Conservation (phyloP, 2,329 filamentous ascomycete genomes). For the Penicillium sp. region DNA sequence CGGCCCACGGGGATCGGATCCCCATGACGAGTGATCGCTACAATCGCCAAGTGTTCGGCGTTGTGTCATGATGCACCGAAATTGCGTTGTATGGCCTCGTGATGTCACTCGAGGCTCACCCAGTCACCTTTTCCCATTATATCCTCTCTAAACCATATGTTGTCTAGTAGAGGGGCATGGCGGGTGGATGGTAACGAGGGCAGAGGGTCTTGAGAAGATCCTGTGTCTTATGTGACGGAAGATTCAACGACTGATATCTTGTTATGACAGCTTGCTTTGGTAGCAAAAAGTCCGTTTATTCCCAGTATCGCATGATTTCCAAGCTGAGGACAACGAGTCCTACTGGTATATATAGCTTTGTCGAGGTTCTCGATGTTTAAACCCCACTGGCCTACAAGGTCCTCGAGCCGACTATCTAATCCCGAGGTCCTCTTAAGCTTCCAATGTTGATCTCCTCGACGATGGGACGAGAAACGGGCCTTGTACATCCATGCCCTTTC, state of each 20-base stretch:
- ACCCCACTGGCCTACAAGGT: conserved; percentile 1
- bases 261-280: conserved; percentile 31
- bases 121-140: conserved; percentile 14
- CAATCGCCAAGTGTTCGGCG: conserved; percentile 12
- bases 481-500: background rate
- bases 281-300: conserved; percentile 32
- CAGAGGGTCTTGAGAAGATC: conserved; percentile 25
- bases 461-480: background rate
- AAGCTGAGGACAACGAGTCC: background rate
- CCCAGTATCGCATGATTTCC: conserved; percentile 10
- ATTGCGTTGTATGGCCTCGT: conserved; percentile 21
- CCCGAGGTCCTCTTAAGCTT: background rate
- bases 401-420: background rate
- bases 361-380: background rate
- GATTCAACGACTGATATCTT: conserved; percentile 30
- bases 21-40: conserved; percentile 28
- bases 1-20: conserved; percentile 22
- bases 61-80: conserved; percentile 3
- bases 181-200: conserved; percentile 19
- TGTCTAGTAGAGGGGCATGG: conserved; percentile 9
- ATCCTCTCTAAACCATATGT: background rate
- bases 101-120: conserved; percentile 23
- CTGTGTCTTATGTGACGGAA: conserved; percentile 29
- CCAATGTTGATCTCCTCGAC: background rate
- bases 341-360: background rate